Percentiles rank a stretch among this genome's conserved stretches.
Conservation (phyloP, 306 rosid species). For the Myrica gale region DNA sequence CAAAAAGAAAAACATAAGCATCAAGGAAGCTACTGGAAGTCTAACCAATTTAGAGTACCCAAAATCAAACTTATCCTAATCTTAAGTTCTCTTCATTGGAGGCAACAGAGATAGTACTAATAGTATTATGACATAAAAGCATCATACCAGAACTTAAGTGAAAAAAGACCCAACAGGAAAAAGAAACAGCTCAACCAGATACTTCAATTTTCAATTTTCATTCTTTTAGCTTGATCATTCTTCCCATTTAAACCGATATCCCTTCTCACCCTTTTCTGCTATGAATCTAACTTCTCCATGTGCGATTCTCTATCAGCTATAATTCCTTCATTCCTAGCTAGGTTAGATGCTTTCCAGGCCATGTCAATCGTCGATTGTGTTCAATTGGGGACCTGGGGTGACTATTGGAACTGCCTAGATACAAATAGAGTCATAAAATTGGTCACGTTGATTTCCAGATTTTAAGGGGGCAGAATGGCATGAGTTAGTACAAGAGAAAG, state of each 20-base stretch:
- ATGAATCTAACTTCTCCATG: neutral
- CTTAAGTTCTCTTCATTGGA: constrained; percentile 4
- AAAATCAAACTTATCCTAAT: neutral
- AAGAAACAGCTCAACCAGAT: constrained; percentile 12
- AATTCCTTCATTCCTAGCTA: neutral
- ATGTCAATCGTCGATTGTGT: neutral
- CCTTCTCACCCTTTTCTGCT: neutral
- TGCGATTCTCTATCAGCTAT: neutral
- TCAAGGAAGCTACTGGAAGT: neutral
- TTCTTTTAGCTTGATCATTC: neutral
- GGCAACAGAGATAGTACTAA: neutral
- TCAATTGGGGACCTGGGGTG: neutral
- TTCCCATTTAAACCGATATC: neutral
- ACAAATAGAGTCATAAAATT: neutral
- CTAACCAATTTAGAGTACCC: neutral
- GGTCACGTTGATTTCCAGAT: neutral
- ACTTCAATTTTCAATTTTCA: neutral
- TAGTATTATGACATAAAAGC: neutral
- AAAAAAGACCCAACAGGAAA: constrained; percentile 8
- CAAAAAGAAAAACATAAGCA: neutral
- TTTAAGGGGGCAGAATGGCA: neutral
- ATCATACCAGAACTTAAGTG: constrained; percentile 5
- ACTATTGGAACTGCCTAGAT: constrained; percentile 5
- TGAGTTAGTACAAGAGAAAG: constrained; percentile 21
- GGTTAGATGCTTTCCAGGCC: neutral